Conservation (phyloP, 331 rosid genomes). For the Telfairia occidentalis region DNA sequence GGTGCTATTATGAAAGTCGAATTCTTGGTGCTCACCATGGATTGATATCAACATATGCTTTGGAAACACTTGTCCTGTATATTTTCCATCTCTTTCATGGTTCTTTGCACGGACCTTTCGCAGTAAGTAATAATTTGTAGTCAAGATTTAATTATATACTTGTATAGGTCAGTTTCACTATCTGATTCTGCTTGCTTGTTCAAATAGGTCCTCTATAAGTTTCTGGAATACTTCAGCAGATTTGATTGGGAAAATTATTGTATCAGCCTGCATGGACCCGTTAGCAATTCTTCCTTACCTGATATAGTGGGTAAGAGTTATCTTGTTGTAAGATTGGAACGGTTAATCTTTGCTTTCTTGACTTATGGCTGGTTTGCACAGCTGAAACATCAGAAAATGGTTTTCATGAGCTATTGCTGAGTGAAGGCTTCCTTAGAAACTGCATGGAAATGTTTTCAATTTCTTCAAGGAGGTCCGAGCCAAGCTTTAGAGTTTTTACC, state of each 20-base stretch:
- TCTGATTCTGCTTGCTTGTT: not conserved
- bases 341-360: conserved; percentile 11
- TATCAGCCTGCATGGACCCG: conserved; percentile 82
- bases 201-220: conserved; percentile 70
- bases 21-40: conserved; percentile 95
- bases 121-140: conserved; percentile 43
- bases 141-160: not conserved
- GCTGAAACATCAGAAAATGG: conserved; percentile 64
- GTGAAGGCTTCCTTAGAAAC: conserved; percentile 57
- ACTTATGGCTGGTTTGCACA: conserved; percentile 20
- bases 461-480: conserved; percentile 54
- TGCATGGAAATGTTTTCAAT: conserved; percentile 66
- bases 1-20: conserved; percentile 96
- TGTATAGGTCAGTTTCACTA: conserved; percentile 17
- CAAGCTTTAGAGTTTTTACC: conserved; percentile 41
- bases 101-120: conserved; percentile 70
- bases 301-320: conserved; percentile 50
- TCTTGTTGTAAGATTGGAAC: conserved; percentile 2
- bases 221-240: conserved; percentile 84
- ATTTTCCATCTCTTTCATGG: conserved; percentile 65
- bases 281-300: conserved; percentile 57
- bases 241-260: conserved; percentile 94
- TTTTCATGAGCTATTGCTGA: conserved; percentile 46
- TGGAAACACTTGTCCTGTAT: conserved; percentile 79
- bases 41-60: conserved; percentile 83